A percentile compares a stretch with the other conserved stretches of the same genome.
Conservation (phyloP, 345 rosid genomes). For the Hypericum perforatum region DNA sequence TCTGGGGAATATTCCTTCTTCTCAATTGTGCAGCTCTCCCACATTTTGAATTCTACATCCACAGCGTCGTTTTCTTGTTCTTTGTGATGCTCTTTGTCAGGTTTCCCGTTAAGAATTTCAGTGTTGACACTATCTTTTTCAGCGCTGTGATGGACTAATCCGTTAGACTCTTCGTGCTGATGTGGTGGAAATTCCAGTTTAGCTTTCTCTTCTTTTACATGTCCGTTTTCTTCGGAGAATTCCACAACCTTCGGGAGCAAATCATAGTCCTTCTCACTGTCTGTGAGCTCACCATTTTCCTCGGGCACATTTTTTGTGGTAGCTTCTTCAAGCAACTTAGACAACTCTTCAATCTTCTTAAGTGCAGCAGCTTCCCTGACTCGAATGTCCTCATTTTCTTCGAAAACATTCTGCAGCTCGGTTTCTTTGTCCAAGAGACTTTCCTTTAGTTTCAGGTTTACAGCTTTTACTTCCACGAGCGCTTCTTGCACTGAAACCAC, state of each 20-base stretch:
- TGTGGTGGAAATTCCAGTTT: slow-evolving; percentile 31
- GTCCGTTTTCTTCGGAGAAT: slow-evolving; percentile 92
- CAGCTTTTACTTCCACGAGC: slow-evolving; percentile 59
- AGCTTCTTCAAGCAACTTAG: slow-evolving; percentile 81
- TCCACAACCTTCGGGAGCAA: slow-evolving; percentile 88
- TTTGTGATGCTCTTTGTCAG: slow-evolving; percentile 37
- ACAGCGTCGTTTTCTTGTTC: slow-evolving; percentile 62
- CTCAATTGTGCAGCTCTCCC: slow-evolving; percentile 97
- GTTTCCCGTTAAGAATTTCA: slow-evolving; percentile 41
- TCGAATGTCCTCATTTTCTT: slow-evolving; percentile 66
- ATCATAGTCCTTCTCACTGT: slow-evolving; percentile 89
- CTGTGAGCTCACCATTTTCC: slow-evolving; percentile 70
- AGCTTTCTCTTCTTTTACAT: slow-evolving; percentile 58
- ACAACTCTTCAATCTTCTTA: slow-evolving; percentile 65
- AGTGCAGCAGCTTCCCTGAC: slow-evolving; percentile 46
- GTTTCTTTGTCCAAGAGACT: slow-evolving; percentile 69
- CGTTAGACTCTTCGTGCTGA: slow-evolving; percentile 24
- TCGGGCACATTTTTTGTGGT: slow-evolving; percentile 36
- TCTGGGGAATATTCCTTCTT: slow-evolving; percentile 86
- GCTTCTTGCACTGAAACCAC: slow-evolving; percentile 62
- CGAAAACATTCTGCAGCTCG: slow-evolving; percentile 54
- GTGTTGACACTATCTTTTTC: slow-evolving; percentile 19
- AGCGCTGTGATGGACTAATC: slow-evolving; percentile 18
- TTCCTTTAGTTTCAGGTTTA: slow-evolving; percentile 71
- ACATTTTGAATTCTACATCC: slow-evolving; percentile 76